Base-by-base conservation (phyloP, 495 filamentous ascomycete genomes). In the Extremus antarcticus region DNA sequence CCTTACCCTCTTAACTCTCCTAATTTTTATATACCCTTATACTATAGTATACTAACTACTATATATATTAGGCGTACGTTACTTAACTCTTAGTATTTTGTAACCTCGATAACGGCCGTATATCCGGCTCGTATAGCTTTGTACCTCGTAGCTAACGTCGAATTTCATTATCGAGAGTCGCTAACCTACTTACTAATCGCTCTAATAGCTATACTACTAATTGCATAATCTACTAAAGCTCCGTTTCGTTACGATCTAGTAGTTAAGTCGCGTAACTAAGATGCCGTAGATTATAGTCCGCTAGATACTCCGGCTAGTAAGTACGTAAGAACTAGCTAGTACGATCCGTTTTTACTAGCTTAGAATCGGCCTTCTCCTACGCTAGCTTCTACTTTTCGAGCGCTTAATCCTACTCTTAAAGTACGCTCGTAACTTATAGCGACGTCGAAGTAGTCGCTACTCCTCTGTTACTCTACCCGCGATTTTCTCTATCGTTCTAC, bases 221-320 rank as follows among this genome's bases (percentile, higher is more conserved):
- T 13, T n/a, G n/a, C n/a, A n/a, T n/a, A n/a, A n/a, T n/a, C n/a
- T n/a, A n/a, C n/a, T n/a, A n/a, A n/a, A n/a, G 4, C 15, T 13
- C n/a, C 13, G 11, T 13, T 23, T 53, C 50, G n/a, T 53, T 32
- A n/a, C 50, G 50, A 29, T 53, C 50, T 17, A 32, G 50, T 21
- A 43, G 16, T 41, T 32, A n/a, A 23, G 13, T 43, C 32, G 50
- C 50, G 9, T 43, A 32, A 53, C 29, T 43, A 11, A 53, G 32
- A 53, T 43, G 50, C 50, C 25, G 43, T 24, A 43, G 16, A 23
- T 39, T 53, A 16, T 3, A 21, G 15, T 23, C 17, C 17, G 50
- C 50, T 11, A 53, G 9, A 43, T 53, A 32, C 21, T 53, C 50
- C n/a, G 50, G 25, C 50, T 32, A 53, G 38, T 32, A 25, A 16